A percentile compares a stretch with the other conserved stretches of the same genome.
These are phyloP conservation scores for Fusarium praegraminearum DNA, from an alignment of 2,329 filamentous ascomycete species.

Conservation along the genomic window DNA sequence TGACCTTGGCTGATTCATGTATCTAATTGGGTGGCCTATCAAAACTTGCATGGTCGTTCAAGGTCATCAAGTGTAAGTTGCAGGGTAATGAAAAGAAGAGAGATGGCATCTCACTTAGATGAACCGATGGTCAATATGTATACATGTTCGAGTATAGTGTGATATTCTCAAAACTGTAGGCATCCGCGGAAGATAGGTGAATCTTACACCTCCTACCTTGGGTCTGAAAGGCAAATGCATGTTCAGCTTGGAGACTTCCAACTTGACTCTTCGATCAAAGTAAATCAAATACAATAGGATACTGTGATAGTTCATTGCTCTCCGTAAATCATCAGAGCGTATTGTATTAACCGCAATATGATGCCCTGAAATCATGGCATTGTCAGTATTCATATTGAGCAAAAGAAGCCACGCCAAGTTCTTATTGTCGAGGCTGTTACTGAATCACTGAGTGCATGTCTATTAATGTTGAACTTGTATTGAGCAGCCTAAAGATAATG, in stretches of 20 bases:
- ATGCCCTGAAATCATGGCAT: neutral
- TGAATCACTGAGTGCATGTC: constrained; percentile 10
- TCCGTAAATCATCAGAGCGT: neutral
- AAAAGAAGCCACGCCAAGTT: neutral
- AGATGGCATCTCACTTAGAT: neutral
- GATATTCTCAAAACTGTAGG: too few relatives aligned
- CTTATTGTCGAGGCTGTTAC: neutral
- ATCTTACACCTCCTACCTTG: neutral
- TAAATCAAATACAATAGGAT: neutral
- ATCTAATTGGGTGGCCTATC: neutral
- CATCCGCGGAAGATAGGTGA: neutral
- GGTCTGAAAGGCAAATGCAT: neutral
- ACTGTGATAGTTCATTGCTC: too few relatives aligned
- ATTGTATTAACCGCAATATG: neutral
- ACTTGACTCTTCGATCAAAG: neutral
- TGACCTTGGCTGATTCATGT: neutral
- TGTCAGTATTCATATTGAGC: neutral
- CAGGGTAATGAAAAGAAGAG: neutral
- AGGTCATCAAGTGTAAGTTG: neutral
- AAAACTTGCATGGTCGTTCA: neutral
- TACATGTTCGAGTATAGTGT: neutral
- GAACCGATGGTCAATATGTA: too few relatives aligned
- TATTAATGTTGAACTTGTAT: neutral
- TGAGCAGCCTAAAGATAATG: neutral
- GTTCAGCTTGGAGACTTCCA: neutral